These are phyloP conservation scores for Chloris gayana DNA, from an alignment of 176 grass and related monocot species.

Conservation along the genomic window DNA sequence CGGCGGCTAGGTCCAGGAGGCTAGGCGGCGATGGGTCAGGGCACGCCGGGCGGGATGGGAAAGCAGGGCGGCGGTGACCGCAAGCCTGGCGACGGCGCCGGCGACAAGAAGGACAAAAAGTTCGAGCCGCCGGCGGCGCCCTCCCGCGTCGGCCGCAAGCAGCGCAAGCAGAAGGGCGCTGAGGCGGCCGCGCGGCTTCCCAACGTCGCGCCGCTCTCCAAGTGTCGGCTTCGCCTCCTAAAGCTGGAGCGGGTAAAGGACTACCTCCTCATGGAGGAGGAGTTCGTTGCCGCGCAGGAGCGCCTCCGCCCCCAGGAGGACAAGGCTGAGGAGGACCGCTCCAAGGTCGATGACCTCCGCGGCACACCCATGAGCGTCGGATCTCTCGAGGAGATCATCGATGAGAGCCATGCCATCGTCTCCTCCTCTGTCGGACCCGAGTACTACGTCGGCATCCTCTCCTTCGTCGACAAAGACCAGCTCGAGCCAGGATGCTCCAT, in stretches of 20 bases:
- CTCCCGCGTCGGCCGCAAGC: conserved; percentile 80
- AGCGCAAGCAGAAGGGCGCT: conserved; percentile 78
- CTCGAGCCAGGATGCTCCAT: conserved; percentile 87
- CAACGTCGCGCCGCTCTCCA: conserved; percentile 77
- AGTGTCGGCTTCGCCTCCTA: conserved; percentile 84
- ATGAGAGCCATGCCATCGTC: conserved; percentile 87
- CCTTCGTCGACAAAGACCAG: conserved; percentile 92
- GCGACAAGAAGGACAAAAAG: conserved; percentile 71
- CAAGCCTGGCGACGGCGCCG: conserved; percentile 62
- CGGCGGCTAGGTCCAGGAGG: conserved; percentile 4
- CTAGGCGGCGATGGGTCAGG: conserved; percentile 65
- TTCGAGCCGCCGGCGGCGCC: conserved; percentile 81
- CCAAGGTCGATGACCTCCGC: conserved; percentile 85
- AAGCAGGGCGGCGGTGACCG: conserved; percentile 43
- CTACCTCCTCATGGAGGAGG: conserved; percentile 93
- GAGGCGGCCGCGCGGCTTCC: conserved; percentile 80
- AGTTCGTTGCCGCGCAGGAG: conserved; percentile 87
- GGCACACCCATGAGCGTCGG: conserved; percentile 91
- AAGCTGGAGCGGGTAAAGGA: conserved; percentile 95
- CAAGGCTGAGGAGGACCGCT: conserved; percentile 87
- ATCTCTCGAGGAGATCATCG: conserved; percentile 89
- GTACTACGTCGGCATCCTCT: conserved; percentile 84
- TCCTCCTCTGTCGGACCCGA: conserved; percentile 84
- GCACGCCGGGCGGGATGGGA: conserved; percentile 47
- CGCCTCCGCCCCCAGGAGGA: conserved; percentile 78